These are phyloP conservation scores for Apophysomyces ossiformis DNA, from an alignment of 371 early-diverging fungal genomes.

Conservation along the genomic window DNA sequence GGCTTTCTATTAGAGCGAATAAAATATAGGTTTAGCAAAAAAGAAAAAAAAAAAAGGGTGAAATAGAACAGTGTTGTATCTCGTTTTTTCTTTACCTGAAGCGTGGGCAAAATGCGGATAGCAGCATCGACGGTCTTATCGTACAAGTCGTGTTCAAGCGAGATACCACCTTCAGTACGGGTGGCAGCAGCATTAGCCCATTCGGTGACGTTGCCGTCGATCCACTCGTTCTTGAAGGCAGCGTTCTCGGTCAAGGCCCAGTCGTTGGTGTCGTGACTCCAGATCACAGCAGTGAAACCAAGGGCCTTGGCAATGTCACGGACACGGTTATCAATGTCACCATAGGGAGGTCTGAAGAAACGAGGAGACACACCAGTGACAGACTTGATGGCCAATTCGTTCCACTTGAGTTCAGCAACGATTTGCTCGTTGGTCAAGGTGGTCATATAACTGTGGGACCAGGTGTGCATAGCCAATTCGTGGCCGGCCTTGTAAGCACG, in stretches of 20 bases:
- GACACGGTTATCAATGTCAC: slow-evolving; percentile 59
- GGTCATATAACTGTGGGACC: slow-evolving; percentile 67
- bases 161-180: slow-evolving; percentile 39
- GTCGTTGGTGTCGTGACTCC: slow-evolving; percentile 54
- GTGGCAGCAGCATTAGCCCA: slow-evolving; percentile 40
- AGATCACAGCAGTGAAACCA: slow-evolving; percentile 51
- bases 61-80: neutral
- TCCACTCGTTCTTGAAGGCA: slow-evolving; percentile 28
- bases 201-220: slow-evolving; percentile 42
- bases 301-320: slow-evolving; percentile 51
- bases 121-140: slow-evolving; percentile 44
- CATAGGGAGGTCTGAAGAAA: slow-evolving; percentile 66
- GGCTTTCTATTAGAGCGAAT: slow-evolving; percentile 10
- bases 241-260: slow-evolving; percentile 32
- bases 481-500: slow-evolving; percentile 55
- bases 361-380: slow-evolving; percentile 64
- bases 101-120: slow-evolving; percentile 36
- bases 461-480: slow-evolving; percentile 56
- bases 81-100: slow-evolving; percentile 18
- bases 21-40: neutral
- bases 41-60: neutral
- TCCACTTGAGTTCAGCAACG: slow-evolving; percentile 70
- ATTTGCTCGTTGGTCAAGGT: slow-evolving; percentile 64
- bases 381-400: slow-evolving; percentile 61
- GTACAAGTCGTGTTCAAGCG: slow-evolving; percentile 52